Evolutionary conservation across 768 basidiomycete genomes (phyloP), one percentile per base, ranked within the genome.

Genomic region (Tylopilus felleus): DNA sequence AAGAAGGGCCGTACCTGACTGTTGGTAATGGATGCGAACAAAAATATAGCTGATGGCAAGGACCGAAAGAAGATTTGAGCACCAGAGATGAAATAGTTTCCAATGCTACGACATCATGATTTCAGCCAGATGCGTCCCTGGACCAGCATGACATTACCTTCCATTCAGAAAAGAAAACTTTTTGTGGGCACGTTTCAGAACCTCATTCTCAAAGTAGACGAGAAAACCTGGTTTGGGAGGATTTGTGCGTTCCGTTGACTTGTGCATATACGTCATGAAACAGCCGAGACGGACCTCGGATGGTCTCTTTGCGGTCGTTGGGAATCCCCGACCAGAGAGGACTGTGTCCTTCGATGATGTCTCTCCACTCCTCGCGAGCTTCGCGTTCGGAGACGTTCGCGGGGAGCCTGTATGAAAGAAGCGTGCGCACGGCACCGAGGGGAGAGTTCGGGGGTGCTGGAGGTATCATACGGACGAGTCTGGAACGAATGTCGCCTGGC

Each of bases 81-180:
- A 14, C 90, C 93, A 8, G 93, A 88, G 23, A 98, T 76, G 66
- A 96, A 90, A 65, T 93, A 94, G 69, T 96, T 96, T 23, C 93
- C 93, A 23, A 94, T 83, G 59, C 89, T 90, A 56, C 17, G 47
- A 48, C 29, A 28, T 35, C 35, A 44, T 17, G 16, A 6, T 39
- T 50, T 52, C 45, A 40, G 42, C 27, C 16, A 51, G 39, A 22
- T 41, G 17, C 41, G 22, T 40, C 53, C 45, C 49, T 46, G 36
- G 17, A 39, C 33, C 29, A 25, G 19, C 17, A 41, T 17, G 13
- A 27, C 60, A 70, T 33, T 73, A 85, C 82, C 88, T 90, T 65
- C 93, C 94, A 63, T 95, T 95, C 48, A 88, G 75, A 73, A 96
- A 98, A 23, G 91, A 89, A 71, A 97, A 98, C 57, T 86, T 90